Conservation (phyloP, 129 eudicot genomes). For the carrot (Daucus carota) region DH1_v3.0 NC_030385.2:33701001-33701500, state of each 20-base stretch:
- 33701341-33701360: conserved; percentile 52
- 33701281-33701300: conserved; percentile 60
- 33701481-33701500: too few species aligned
- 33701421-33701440: conserved; percentile 38
- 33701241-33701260: too few species aligned
- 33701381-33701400: conserved; percentile 41
- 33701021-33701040: too few species aligned
- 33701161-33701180: conserved; percentile 16
- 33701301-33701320: conserved; percentile 58
- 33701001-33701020: too few species aligned
- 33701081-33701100: too few species aligned
- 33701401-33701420: conserved; percentile 43
- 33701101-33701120: not conserved
- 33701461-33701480: too few species aligned
- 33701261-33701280: conserved; percentile 57
- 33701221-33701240: too few species aligned
- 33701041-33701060: too few species aligned
- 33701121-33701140: not conserved
- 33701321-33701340: conserved; percentile 51
- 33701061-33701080: too few species aligned
- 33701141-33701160: not conserved
- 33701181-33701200: conserved; percentile 20
- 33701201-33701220: conserved; percentile 11
- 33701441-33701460: too few species aligned
- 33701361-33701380: conserved; percentile 28